Evolutionary conservation across 176 grass and related monocot genomes (phyloP), one percentile per base, ranked within the genome.

Genomic region (Carex parvula): DNA sequence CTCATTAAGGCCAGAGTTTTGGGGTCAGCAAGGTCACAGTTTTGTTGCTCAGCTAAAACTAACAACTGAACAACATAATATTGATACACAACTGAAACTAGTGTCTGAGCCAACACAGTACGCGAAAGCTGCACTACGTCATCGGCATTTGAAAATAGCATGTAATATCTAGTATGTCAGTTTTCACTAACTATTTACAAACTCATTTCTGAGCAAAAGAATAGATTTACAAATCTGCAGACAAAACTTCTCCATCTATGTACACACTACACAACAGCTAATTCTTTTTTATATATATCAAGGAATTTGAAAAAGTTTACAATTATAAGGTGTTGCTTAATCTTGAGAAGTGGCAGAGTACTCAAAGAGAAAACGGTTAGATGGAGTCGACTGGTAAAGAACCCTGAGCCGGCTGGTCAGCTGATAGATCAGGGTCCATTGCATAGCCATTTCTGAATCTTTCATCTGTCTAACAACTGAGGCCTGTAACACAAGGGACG

Each of bases 391-490:
- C 69, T 99, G 96, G 70, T 95, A 99, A 62, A 99, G 89, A 86
- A 99, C 82, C 46, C 96, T 88, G 37, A 99, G 96, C 58, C 96
- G 89, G 80, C 93, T 95, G 4, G 91, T 95, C 35, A 95, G 85
- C 77, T 99, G 88, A 87, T 99, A 95, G 61, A 87, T 93, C 41
- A 99, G 74, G 15, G 93, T 89, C 96, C 93, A 99, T 79, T 95
- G 91, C 93, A 95, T 93, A 8, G 93, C 96, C 92, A 99, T 95
- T 88, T 99, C 91, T 86, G 96, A 95, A 87, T 99, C 93, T 90
- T 99, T 99, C 96, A 99, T 99, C 70, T 99, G 93, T 88, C 96
- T 91, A 18, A 99, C 96, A 29, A 99, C 91, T 77, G 96, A 99
- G 15, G 93, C 96, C 96, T 99, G 88, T 60, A 91, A 73, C 84